These are phyloP conservation scores for Acanthamoeba triangularis DNA, from an alignment of 208 protist genomes.

Conservation along the genomic window DNA sequence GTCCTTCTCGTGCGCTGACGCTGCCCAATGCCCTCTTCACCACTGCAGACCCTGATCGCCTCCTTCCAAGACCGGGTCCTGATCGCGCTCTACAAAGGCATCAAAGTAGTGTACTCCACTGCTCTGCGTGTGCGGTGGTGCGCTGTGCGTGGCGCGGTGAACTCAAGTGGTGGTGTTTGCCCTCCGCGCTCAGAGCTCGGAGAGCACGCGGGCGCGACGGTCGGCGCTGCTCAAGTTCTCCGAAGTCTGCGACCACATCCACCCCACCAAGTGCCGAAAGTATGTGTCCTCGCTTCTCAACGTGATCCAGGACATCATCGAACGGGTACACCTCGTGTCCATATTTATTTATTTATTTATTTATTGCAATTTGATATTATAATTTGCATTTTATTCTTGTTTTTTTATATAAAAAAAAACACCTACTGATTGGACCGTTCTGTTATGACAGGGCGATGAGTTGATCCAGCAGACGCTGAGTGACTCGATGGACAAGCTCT, in stretches of 20 bases:
- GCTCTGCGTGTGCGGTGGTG: not conserved
- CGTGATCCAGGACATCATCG: constrained; percentile 66
- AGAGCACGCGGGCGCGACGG: constrained; percentile 1
- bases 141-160: not conserved
- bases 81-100: constrained; percentile 60
- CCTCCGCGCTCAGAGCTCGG: not conserved
- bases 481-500: constrained; percentile 63
- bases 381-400: not conserved
- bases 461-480: constrained; percentile 50
- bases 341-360: not conserved
- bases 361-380: not conserved
- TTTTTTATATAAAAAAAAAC: too few relatives aligned
- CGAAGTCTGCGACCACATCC: constrained; percentile 51
- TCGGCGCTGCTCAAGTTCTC: constrained; percentile 71
- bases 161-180: not conserved
- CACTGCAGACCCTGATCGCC: constrained; percentile 33
- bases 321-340: not conserved
- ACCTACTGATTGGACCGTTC: too few relatives aligned
- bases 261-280: constrained; percentile 59
- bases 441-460: not conserved
- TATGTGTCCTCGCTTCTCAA: constrained; percentile 37
- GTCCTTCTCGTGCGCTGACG: not conserved
- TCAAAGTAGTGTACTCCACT: not conserved
- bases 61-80: constrained; percentile 48
- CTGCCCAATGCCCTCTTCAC: not conserved